Conservation (phyloP, 2,329 filamentous ascomycete genomes). For the Aspergillus novoparasiticus region DNA sequence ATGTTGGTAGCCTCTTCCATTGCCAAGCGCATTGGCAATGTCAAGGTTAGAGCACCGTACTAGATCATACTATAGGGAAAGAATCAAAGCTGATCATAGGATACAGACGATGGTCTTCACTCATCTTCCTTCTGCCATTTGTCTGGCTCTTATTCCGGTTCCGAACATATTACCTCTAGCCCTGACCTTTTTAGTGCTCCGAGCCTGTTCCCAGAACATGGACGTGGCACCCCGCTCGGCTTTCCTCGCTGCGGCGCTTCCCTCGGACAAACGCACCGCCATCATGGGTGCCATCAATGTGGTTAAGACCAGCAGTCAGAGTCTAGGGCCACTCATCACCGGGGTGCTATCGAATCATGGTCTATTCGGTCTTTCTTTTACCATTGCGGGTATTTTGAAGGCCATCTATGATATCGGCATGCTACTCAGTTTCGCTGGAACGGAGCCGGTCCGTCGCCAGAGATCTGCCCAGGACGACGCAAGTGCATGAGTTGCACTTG, state of each 20-base stretch:
- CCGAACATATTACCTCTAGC: slow-evolving; percentile 57
- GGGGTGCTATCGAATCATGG: slow-evolving; percentile 61
- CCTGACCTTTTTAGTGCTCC: slow-evolving; percentile 62
- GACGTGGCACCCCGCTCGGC: slow-evolving; percentile 70
- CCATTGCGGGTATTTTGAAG: slow-evolving; percentile 65
- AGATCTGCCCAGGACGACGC: background rate
- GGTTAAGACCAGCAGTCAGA: slow-evolving; percentile 66
- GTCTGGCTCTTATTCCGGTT: slow-evolving; percentile 64
- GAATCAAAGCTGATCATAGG: slow-evolving; percentile 2
- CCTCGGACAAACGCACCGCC: slow-evolving; percentile 67
- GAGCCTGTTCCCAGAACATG: slow-evolving; percentile 67
- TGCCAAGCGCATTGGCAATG: slow-evolving; percentile 62
- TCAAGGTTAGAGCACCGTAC: slow-evolving; percentile 38
- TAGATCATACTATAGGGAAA: background rate
- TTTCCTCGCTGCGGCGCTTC: slow-evolving; percentile 67
- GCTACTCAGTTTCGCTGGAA: slow-evolving; percentile 51
- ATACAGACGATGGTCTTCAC: slow-evolving; percentile 74
- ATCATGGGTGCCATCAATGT: slow-evolving; percentile 72
- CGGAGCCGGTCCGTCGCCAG: slow-evolving; percentile 18
- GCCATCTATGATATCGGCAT: slow-evolving; percentile 62
- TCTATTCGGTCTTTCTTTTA: slow-evolving; percentile 65
- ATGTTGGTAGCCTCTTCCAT: slow-evolving; percentile 62
- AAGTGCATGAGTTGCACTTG: background rate
- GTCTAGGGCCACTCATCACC: slow-evolving; percentile 64
- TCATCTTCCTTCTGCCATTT: slow-evolving; percentile 69